Conservation (phyloP, 805 yeast species). For the Aciculoconidium aculeatum region DNA sequence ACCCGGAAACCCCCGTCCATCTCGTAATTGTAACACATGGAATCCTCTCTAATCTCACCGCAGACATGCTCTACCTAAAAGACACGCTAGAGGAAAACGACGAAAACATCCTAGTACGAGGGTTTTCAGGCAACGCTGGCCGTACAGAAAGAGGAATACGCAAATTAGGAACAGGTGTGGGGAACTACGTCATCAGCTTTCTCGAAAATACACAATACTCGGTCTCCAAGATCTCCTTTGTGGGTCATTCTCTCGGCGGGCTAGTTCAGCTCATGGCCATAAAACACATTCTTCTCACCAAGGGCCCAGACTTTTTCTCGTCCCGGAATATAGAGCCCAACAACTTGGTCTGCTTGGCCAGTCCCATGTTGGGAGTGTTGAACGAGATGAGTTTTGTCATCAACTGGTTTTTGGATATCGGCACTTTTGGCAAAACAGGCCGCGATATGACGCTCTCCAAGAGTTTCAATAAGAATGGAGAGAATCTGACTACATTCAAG, state of each 20-base stretch:
- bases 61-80: constrained; percentile 38
- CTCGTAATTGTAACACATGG: constrained; percentile 41
- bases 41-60: constrained; percentile 36
- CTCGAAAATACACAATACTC: constrained; percentile 16
- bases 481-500: constrained; percentile 14
- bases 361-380: constrained; percentile 38
- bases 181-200: constrained; percentile 20
- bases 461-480: constrained; percentile 2
- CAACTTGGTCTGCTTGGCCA: constrained; percentile 36
- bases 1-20: constrained; percentile 29
- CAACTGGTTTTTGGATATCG: constrained; percentile 38
- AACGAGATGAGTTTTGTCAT: constrained; percentile 35
- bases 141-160: constrained; percentile 37
- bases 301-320: constrained; percentile 27
- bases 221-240: constrained; percentile 30
- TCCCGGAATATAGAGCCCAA: constrained; percentile 21
- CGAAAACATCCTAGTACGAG: constrained; percentile 34
- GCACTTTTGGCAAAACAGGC: constrained; percentile 42
- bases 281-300: constrained; percentile 25
- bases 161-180: constrained; percentile 28
- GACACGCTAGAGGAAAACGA: constrained; percentile 23
- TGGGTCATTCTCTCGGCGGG: constrained; percentile 43
- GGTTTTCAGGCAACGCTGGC: constrained; percentile 37
- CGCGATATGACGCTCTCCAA: constrained; percentile 37
- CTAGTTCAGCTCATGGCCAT: constrained; percentile 37